Evolutionary conservation across 805 yeast species (phyloP), one percentile per base, ranked within the genome.

Genomic region (Ogataea sp.): DNA sequence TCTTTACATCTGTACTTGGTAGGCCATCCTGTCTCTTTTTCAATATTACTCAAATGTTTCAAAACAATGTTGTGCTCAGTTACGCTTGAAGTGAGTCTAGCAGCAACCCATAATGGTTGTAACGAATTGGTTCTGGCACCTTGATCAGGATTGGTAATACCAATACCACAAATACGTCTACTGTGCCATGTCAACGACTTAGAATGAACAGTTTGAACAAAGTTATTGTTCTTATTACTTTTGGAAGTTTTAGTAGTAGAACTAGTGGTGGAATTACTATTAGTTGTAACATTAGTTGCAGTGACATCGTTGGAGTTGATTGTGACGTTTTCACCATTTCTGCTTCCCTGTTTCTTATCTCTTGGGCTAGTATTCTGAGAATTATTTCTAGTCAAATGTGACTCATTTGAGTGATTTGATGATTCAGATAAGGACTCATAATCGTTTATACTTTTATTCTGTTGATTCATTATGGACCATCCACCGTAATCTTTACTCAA

Each of bases 131-230:
- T 51, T 34, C 45, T 45, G 26, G 53, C 50, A 3, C 55, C 57
- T 35, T 47, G 53, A 39, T 50, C 52, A 15, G 45, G 34, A 30
- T 64, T 62, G 20, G 59, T 48, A 8, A 59, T 43, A 27, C 61
- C 55, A 24, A 64, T 62, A 13, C 61, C 64, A 35, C 60, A 54
- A 4, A 62, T 59, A 37, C 59, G 61, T 40, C 62, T 60, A 1
- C 67, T 67, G 40, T 63, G 68, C 59, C 64, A 60, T n/a, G 56
- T 48, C 20, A 52, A 42, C 2, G 61, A 52, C 18, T 36, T 36
- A 25, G 38, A 36, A 18, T 36, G 33, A 9, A 36, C 21, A 6
- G 18, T 21, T 5, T 27, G 23, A 21, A 3, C n/a, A 17, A 16
- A 30, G 4, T n/a, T n/a, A 18, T 10, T 23, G 26, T 23, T 8